Conservation (phyloP, 441 rosid species). For the Hura crepitans region DNA sequence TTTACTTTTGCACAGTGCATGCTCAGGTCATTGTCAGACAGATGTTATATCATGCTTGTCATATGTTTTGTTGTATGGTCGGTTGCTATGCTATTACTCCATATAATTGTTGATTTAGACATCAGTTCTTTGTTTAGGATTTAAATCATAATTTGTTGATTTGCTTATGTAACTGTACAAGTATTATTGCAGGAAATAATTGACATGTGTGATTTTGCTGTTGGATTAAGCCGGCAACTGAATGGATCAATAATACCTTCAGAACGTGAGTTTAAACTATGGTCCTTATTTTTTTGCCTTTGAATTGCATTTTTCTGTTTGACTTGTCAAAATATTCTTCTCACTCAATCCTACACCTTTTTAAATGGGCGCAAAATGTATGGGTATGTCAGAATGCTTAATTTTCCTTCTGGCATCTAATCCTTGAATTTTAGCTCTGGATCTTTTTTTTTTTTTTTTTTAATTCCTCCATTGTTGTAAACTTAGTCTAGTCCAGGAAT, state of each 20-base stretch:
- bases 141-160: neutral
- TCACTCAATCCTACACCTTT: neutral
- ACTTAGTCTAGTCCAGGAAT: conserved; percentile 21
- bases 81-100: neutral
- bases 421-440: neutral
- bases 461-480: neutral
- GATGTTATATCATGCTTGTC: neutral
- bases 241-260: conserved; percentile 92
- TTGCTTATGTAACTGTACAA: neutral
- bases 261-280: conserved; percentile 65
- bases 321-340: conserved; percentile 11
- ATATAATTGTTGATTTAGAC: neutral
- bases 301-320: no score
- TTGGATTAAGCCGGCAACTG: conserved; percentile 92
- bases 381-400: neutral
- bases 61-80: neutral
- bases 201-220: conserved; percentile 97
- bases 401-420: neutral
- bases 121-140: neutral
- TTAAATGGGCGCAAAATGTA: conserved; percentile 1
- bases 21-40: neutral
- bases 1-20: neutral
- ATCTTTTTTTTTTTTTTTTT: neutral
- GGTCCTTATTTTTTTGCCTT: neutral
- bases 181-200: conserved; percentile 69